Conservation (phyloP, 805 yeast genomes). For the Wickerhamiella shivajii region DNA sequence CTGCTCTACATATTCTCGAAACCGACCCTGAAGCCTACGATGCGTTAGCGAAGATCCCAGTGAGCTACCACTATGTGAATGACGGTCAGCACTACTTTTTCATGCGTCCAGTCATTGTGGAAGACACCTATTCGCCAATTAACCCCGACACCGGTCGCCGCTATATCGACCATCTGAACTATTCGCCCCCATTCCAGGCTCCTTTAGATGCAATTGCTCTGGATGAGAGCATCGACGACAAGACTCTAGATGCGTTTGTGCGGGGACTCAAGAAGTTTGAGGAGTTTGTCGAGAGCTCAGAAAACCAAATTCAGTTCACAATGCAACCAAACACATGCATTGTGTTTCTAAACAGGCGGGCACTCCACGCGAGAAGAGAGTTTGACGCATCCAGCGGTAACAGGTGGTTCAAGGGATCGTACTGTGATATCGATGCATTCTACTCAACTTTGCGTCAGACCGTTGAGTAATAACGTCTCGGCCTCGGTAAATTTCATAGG, state of each 20-base stretch:
- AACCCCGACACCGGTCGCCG: conserved; percentile 22
- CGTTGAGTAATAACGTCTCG: conserved; percentile 26
- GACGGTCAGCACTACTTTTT: conserved; percentile 47
- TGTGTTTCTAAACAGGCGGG: conserved; percentile 55
- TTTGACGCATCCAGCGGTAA: conserved; percentile 34
- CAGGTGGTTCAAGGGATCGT: conserved; percentile 66
- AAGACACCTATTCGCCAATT: conserved; percentile 28
- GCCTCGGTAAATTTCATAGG: no score
- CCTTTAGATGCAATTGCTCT: conserved; percentile 37
- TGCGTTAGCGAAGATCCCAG: conserved; percentile 47
- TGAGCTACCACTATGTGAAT: conserved; percentile 54
- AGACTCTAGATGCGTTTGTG: conserved; percentile 36
- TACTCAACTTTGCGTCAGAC: no score
- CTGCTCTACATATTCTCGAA: conserved; percentile 40
- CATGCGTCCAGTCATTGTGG: conserved; percentile 48
- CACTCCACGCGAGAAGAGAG: conserved; percentile 47
- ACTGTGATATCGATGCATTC: conserved; percentile 56
- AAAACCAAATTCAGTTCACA: conserved; percentile 40
- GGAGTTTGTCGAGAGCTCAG: conserved; percentile 35
- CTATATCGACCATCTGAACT: conserved; percentile 44
- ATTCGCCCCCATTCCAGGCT: conserved; percentile 75
- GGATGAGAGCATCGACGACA: conserved; percentile 24
- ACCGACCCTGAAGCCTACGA: conserved; percentile 47
- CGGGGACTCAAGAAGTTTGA: conserved; percentile 52
- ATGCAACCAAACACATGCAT: conserved; percentile 48